Base-by-base conservation (phyloP, 306 rosid genomes). In the Calophaca sinica region DNA sequence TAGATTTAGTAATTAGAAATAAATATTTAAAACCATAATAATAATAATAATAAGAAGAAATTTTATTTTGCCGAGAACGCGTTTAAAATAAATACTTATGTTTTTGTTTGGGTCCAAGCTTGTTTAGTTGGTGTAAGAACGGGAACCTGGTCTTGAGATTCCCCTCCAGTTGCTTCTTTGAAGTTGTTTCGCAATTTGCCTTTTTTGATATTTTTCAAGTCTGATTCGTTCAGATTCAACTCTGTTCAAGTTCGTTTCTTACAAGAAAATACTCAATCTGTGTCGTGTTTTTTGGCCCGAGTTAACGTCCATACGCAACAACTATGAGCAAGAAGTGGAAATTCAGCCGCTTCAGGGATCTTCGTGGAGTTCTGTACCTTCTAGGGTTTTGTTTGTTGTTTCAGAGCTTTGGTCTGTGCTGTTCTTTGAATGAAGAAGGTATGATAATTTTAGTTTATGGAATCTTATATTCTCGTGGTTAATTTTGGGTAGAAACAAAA, bases 391-490 rank as follows among this genome's bases (percentile, higher is more conserved):
- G 39, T 44, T 1, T 65, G 3, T 26, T 65, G 53, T 65, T 44
- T 26, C 70, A 65, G 10, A 42, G 20, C 3, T 65, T 65, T 65
- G 70, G 35, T 26, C 29, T 65, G 3, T 88, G 92, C 55, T 88
- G 88, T 84, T 88, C 90, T 71, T 72, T 93, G 85, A 91, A 91
- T 60, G 89, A 87, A 72, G 96, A 93, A 85, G 98, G 98, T 93
- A 69, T 31, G 53, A 26, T 52, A 8, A n/a, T 64, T 74, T 58
- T 31, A 35, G 62, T 61, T 69, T 32, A 42, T 58, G 64, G 59
- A 58, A 8, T 72, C 2, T 76, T 52, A 68, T 68, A 2, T 78
- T 77, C 5, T 66, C 10, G 5, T 20, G 6, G 12, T n/a, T 57
- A 10, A 5, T 32, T 62, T 5, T 41, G 41, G 20, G 60, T 67